Evolutionary conservation across 257 asterid species (phyloP), one percentile per base, ranked within the genome.

Genomic region (Ligustrum vulgare): DNA sequence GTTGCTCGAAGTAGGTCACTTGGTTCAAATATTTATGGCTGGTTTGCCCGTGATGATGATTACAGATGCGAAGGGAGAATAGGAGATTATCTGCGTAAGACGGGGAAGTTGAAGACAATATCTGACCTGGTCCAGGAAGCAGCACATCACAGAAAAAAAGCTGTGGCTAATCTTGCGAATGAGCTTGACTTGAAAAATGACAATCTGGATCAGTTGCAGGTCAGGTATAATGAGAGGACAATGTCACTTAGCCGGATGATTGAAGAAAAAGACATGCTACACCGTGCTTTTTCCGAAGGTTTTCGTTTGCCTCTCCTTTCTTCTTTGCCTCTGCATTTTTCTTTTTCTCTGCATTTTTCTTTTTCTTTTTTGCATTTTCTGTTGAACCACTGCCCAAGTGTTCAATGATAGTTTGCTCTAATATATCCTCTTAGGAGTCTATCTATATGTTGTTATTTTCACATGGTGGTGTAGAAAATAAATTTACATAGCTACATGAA

Each of bases 231-330:
- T 67, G 85, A 74, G 79, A 89, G 78, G 87, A 82, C 87, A 23
- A 32, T 90, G 85, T 87, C 97, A 2, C 86, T 90, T 36, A 84
- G 86, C 82, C 84, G 93, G 87, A 82, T 91, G 96, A 91, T 92
- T 71, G 89, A 82, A 80, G 97, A 92, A 91, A 94, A 92, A 82
- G 97, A 92, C 62, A 82, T 78, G 39, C 89, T 90, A 68, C 93
- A 92, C 82, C 98, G 87, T 64, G 70, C 87, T 76, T 92, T 90
- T 75, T 75, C 49, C 79, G 98, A 94, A 87, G 98, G 98, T 91
- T 45, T 37, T 49, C 74, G 6, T 78, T 60, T 64, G 72, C 51
- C 70, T 45, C 45, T 70, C 51, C 73, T 79, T 13, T 60, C 34
- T 22, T 60, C 8, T 60, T 2, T 60, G 67, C 35, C 32, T 25